Evolutionary conservation across 2,329 filamentous ascomycete species (phyloP).

Genomic region (Penicillium sp.): DNA sequence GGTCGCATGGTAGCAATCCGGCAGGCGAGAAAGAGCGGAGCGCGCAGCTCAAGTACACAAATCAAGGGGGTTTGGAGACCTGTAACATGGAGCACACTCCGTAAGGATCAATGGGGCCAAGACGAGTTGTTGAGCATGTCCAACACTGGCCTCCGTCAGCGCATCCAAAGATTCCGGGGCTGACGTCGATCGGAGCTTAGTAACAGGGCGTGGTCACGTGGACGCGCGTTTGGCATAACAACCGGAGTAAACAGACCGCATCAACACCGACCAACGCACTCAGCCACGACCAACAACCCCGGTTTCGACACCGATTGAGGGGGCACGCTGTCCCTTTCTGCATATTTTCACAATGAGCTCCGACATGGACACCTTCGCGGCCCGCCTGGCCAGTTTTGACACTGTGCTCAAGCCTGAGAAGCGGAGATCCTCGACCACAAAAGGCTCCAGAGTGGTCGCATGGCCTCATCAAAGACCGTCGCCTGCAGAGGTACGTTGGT

Average conservation of each 20-base stretch:
- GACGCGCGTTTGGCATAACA: conserved; percentile 18
- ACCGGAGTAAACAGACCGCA: conserved; percentile 19
- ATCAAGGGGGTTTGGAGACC: conserved; percentile 19
- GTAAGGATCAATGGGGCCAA: conserved; percentile 11
- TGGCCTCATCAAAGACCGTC: conserved; percentile 77
- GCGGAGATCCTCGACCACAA: conserved; percentile 65
- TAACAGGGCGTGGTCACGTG: conserved; percentile 17
- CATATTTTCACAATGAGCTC: conserved; percentile 25
- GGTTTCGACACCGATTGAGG: neutral
- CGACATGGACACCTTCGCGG: conserved; percentile 63
- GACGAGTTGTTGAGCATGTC: conserved; percentile 9
- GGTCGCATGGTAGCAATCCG: conserved; percentile 29
- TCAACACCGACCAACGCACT: conserved; percentile 14
- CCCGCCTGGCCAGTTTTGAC: conserved; percentile 78
- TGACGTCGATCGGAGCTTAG: conserved; percentile 18
- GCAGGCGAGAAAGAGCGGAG: conserved; percentile 22
- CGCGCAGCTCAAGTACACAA: conserved; percentile 22
- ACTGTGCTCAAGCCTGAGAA: conserved; percentile 60
- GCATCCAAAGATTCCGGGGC: conserved; percentile 7
- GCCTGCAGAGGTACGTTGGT: conserved; percentile 58
- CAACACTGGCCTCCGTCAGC: conserved; percentile 9
- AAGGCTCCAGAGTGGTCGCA: conserved; percentile 55
- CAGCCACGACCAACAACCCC: conserved; percentile 8
- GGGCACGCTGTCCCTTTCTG: neutral
- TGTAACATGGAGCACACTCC: conserved; percentile 25